These are phyloP conservation scores for Heliamphora exappendiculata DNA, from an alignment of 148 eudicot genomes.

Conservation along the genomic window DNA sequence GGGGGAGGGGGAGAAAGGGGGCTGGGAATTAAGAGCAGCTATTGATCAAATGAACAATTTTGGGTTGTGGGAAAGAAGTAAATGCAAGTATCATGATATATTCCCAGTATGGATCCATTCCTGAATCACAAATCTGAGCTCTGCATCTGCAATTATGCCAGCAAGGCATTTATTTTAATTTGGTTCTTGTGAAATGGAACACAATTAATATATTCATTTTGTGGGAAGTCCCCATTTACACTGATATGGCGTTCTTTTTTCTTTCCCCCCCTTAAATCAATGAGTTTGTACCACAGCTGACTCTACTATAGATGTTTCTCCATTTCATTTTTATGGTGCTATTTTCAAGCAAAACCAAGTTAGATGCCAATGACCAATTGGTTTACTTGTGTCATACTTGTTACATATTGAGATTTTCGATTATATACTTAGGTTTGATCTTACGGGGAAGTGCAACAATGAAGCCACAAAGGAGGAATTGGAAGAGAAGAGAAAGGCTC, in stretches of 20 bases:
- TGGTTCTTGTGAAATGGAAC: neutral
- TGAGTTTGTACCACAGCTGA: neutral
- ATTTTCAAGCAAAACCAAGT: neutral
- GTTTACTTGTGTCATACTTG: constrained; percentile 1
- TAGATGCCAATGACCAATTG: neutral
- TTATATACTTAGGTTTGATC: constrained; percentile 58
- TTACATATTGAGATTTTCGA: neutral
- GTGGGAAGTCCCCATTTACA: neutral
- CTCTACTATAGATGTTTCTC: neutral
- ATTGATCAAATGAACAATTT: neutral
- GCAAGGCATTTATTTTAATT: neutral
- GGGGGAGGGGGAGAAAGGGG: no score
- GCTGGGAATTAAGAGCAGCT: no score
- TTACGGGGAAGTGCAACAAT: constrained; percentile 68
- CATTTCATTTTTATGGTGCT: neutral
- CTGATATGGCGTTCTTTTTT: neutral
- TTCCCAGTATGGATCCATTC: neutral
- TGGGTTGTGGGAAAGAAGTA: neutral
- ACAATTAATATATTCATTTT: neutral
- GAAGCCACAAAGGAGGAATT: constrained; percentile 58
- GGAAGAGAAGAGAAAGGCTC: constrained; percentile 75
- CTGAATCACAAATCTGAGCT: neutral
- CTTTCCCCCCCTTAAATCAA: neutral
- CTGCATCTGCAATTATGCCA: neutral
- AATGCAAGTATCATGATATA: neutral